Conservation (phyloP, 331 rosid genomes). For the Erythrophleum ivorense region DNA sequence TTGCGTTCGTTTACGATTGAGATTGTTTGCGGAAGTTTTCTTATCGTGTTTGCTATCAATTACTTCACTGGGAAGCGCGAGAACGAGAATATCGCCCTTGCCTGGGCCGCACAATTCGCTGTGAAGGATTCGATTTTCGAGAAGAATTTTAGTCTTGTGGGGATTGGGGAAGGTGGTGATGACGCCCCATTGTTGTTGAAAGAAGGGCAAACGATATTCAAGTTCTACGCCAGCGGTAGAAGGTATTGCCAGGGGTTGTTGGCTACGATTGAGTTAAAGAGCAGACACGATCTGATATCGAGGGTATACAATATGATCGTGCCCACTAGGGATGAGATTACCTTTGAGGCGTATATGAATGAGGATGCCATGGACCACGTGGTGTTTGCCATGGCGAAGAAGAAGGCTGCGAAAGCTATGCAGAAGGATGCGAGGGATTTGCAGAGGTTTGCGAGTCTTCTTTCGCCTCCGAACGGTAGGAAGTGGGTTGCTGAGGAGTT, state of each 20-base stretch:
- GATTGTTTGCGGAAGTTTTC: slow-evolving; percentile 69
- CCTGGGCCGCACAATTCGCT: slow-evolving; percentile 88
- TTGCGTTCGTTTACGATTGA: slow-evolving; percentile 60
- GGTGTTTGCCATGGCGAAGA: slow-evolving; percentile 81
- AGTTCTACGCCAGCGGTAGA: slow-evolving; percentile 94
- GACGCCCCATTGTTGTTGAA: slow-evolving; percentile 85
- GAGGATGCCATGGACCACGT: slow-evolving; percentile 95
- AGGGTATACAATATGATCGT: slow-evolving; percentile 75
- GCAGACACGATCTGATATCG: slow-evolving; percentile 90
- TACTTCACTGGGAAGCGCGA: slow-evolving; percentile 89
- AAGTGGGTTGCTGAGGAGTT: slow-evolving; percentile 90
- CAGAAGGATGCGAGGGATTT: slow-evolving; percentile 87
- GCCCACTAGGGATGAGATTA: slow-evolving; percentile 77
- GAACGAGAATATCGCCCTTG: slow-evolving; percentile 85
- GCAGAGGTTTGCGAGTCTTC: slow-evolving; percentile 69
- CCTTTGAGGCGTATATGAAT: slow-evolving; percentile 82
- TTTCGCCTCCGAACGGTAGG: slow-evolving; percentile 61
- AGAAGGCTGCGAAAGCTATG: slow-evolving; percentile 85
- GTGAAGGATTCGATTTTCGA: slow-evolving; percentile 75
- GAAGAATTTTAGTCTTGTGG: slow-evolving; percentile 80
- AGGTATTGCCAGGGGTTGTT: slow-evolving; percentile 87
- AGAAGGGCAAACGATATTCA: slow-evolving; percentile 87
- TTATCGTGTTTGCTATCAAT: slow-evolving; percentile 67
- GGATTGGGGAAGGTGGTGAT: slow-evolving; percentile 89
- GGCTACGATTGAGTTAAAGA: slow-evolving; percentile 91